Base-by-base conservation (phyloP, 2,329 filamentous ascomycete genomes). In the Sordariomycetes sp. region DNA sequence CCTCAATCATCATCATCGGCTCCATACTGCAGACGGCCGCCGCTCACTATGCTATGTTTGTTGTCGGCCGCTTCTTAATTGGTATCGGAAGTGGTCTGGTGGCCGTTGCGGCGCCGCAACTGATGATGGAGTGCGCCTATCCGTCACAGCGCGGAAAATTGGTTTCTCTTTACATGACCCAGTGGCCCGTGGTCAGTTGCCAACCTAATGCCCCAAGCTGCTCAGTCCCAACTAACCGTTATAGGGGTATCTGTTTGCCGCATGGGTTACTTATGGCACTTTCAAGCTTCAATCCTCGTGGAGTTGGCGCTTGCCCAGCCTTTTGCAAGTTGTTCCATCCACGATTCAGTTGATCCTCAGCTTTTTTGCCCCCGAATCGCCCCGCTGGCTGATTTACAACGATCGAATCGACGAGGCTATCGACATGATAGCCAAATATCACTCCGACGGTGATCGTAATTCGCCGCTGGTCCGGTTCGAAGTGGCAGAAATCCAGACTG, bases 21-120 rank as follows among this genome's bases (percentile, higher is more conserved):
- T 51, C 50, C 47, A 64, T 57, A 25, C 52, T 59, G 20, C 66
- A 61, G 37, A 56, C 53, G 32, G 67, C 17, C 20, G 14, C n/a
- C n/a, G 11, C 14, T 18, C 8, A 9, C 6, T 8, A 12, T 11
- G 8, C 28, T 11, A 12, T 19, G 14, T 32, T 58, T 19, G 48
- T 57, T 19, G 35, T 46, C 1, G 42, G 46, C 5, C 43, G 53
- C 2, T 42, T 46, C 18, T 37, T 58, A 6, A 38, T 59, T 4
- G 54, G 55, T 8, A 45, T 51, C 28, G 44, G 44, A 2, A 38
- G 37, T 15, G 37, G 27, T 11, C 42, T 56, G 21, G 42, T 47
- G 10, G 43, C 46, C 8, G 46, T 48, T n/a, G 46, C 52, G 1
- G 40, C 43, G 0, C 51, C 53, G 5, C 39, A 53, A 5, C 39